Conservation (phyloP, 495 filamentous ascomycete genomes). For the Xanthoparmelia taractica region DNA sequence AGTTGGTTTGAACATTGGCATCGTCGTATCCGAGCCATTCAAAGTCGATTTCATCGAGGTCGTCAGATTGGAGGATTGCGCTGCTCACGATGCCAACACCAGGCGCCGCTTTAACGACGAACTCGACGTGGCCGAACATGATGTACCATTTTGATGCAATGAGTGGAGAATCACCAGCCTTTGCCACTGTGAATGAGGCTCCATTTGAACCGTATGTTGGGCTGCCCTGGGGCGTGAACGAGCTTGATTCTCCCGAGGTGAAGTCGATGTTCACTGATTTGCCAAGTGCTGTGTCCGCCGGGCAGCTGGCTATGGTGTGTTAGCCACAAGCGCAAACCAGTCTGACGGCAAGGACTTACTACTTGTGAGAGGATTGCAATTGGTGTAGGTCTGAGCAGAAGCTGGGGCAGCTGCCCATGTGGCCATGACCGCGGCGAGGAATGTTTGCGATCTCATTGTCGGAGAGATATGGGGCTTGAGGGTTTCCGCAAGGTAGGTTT, state of each 20-base stretch:
- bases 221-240: slow-evolving; percentile 61
- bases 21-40: slow-evolving; percentile 68
- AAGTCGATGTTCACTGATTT: slow-evolving; percentile 74
- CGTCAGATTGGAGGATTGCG: slow-evolving; percentile 74
- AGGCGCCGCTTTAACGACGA: slow-evolving; percentile 51
- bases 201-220: slow-evolving; percentile 68
- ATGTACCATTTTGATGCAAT: slow-evolving; percentile 69
- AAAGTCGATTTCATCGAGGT: slow-evolving; percentile 87
- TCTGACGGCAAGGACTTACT: slow-evolving; percentile 40
- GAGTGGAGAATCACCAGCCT: slow-evolving; percentile 73
- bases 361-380: slow-evolving; percentile 64
- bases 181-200: slow-evolving; percentile 74
- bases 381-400: slow-evolving; percentile 65
- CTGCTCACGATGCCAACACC: slow-evolving; percentile 64
- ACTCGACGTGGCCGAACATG: slow-evolving; percentile 60
- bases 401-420: slow-evolving; percentile 32
- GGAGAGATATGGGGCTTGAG: too few relatives aligned
- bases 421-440: slow-evolving; percentile 13
- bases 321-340: not conserved
- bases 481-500: not conserved
- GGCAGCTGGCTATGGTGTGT: slow-evolving; percentile 46
- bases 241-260: slow-evolving; percentile 56
- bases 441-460: slow-evolving; percentile 16
- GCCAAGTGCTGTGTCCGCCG: slow-evolving; percentile 74
- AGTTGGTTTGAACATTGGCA: slow-evolving; percentile 64